Base-by-base conservation (phyloP, 805 yeast species). In the Ogataea henricii region DNA sequence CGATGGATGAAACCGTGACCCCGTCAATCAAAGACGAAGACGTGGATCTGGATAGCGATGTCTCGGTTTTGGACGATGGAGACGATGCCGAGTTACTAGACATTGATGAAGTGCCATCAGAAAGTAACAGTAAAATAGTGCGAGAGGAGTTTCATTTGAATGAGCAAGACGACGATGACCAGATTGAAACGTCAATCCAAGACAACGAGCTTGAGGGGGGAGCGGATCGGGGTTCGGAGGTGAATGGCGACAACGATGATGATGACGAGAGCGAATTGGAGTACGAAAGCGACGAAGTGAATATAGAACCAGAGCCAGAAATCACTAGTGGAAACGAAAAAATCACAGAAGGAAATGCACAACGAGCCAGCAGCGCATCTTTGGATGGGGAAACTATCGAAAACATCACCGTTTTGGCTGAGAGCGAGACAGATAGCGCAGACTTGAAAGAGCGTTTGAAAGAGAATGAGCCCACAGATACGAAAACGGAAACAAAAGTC, bases 261-360 rank as follows among this genome's bases (percentile, higher is more conserved):
- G 46, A 51, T 21, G 49, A 45, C 43, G 61, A 65, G 49, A 52
- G 69, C 53, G 55, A 60, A 51, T 45, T 66, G 56, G 60, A 66
- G 53, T 53, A 62, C 48, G 62, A 69, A 53, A 59, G 67, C 46
- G 66, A 63, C 27, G 61, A 55, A 25, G 59, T 52, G 12, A 55
- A 50, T 20, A 45, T 55, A 38, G 62, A 58, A 25, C 44, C 47
- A 8, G 34, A 43, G 44, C 22, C 32, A 18, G 42, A 43, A 38
- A 30, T 18, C 18, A 10, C 18, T 8, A 14, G 7, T 22, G 32
- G 14, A 3, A 14, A n/a, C 8, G 17, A 21, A 6, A 13, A n/a
- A 13, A 25, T n/a, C 40, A n/a, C n/a, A 37, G 21, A 14, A 22
- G 8, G 40, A 34, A n/a, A n/a, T n/a, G n/a, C n/a, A n/a, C n/a